phyloP scores from a whole-genome alignment of 1,139 yeast genomes.

The Keqinozyma sinolaborantium region DNA sequence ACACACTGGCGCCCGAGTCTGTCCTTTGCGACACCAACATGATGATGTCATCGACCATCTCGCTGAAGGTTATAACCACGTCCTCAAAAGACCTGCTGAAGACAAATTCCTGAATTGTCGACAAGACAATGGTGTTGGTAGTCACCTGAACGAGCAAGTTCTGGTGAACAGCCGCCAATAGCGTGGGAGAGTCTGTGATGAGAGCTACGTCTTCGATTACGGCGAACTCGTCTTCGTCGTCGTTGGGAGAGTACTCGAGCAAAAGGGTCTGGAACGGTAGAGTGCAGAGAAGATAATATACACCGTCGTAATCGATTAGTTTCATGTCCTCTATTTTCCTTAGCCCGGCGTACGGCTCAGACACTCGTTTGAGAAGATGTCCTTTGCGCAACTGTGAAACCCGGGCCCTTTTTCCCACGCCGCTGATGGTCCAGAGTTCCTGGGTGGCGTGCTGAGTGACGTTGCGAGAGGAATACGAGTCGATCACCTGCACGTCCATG shows the following conservation, averaged over 20 bases:
- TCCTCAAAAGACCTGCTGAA: slow-evolving; percentile 6
- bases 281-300: slow-evolving; percentile 29
- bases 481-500: slow-evolving; percentile 36
- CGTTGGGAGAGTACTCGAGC: slow-evolving; percentile 22
- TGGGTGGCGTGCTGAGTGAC: slow-evolving; percentile 18
- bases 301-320: slow-evolving; percentile 13
- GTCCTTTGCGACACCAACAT: slow-evolving; percentile 13
- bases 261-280: slow-evolving; percentile 37
- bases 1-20: neutral
- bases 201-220: slow-evolving; percentile 20
- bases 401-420: slow-evolving; percentile 34
- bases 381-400: slow-evolving; percentile 41
- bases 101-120: slow-evolving; percentile 15
- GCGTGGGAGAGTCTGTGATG: slow-evolving; percentile 6
- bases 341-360: slow-evolving; percentile 25
- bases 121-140: slow-evolving; percentile 18
- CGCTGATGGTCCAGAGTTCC: slow-evolving; percentile 49
- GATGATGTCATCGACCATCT: slow-evolving; percentile 9
- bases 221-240: slow-evolving; percentile 11
- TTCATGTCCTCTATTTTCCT: slow-evolving; percentile 22
- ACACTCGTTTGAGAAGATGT: slow-evolving; percentile 22
- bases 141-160: slow-evolving; percentile 27
- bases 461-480: slow-evolving; percentile 18
- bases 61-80: slow-evolving; percentile 14
- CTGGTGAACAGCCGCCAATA: slow-evolving; percentile 1